A percentile compares a stretch with the other conserved stretches of the same genome.
phyloP scores from a whole-genome alignment of 768 basidiomycete genomes.

The Pleurotus salmoneostramineus region DNA sequence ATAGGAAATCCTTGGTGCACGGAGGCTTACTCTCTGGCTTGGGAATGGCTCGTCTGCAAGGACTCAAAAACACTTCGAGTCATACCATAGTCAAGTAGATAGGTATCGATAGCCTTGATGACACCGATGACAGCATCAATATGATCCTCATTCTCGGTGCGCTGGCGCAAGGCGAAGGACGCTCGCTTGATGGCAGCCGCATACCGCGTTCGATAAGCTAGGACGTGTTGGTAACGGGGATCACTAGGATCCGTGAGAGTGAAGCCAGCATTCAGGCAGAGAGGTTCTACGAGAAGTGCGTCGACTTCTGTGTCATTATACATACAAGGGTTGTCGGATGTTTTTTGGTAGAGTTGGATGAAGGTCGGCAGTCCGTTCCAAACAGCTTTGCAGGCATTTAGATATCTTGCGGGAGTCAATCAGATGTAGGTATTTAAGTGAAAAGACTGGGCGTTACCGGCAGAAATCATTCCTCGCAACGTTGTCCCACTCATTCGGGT shows the following conservation, averaged over 20 bases:
- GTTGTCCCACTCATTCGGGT: constrained; percentile 57
- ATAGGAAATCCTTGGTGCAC: background rate
- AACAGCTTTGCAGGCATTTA: constrained; percentile 69
- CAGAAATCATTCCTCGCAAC: constrained; percentile 80
- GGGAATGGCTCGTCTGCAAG: constrained; percentile 64
- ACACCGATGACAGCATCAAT: constrained; percentile 81
- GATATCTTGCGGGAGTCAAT: constrained; percentile 35
- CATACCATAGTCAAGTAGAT: constrained; percentile 68
- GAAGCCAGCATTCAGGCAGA: constrained; percentile 73
- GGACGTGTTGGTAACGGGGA: constrained; percentile 65
- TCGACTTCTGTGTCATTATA: constrained; percentile 58
- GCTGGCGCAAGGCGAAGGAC: constrained; percentile 57
- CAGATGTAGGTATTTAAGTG: background rate
- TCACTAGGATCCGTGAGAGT: constrained; percentile 71
- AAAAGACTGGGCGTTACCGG: constrained; percentile 39
- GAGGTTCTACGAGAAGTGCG: constrained; percentile 65
- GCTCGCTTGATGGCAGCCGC: constrained; percentile 68
- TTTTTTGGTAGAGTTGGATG: constrained; percentile 52
- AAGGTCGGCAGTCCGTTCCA: constrained; percentile 78
- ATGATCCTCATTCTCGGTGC: constrained; percentile 71
- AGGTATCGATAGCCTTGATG: constrained; percentile 71
- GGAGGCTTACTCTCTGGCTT: constrained; percentile 52
- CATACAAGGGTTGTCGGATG: constrained; percentile 52
- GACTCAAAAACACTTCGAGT: constrained; percentile 53
- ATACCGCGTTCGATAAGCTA: constrained; percentile 54